Evolutionary conservation across 108 stramenopile genomes (phyloP).

Genomic region (Licmophora abbreviata): DNA sequence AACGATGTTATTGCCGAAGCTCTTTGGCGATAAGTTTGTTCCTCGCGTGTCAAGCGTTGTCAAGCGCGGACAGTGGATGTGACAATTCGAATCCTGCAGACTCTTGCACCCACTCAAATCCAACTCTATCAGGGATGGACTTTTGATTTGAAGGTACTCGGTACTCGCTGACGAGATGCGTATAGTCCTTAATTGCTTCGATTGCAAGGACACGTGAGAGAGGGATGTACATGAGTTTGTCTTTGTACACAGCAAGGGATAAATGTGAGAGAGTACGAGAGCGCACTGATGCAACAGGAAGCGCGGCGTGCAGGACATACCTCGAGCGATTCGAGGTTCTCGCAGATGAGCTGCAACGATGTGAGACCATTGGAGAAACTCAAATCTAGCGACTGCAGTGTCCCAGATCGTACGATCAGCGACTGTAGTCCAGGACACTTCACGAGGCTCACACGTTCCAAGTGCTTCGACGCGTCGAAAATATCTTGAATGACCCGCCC

Average conservation of each 20-base stretch:
- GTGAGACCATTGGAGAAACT: constrained; percentile 2
- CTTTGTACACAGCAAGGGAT: too few relatives aligned
- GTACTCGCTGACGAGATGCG: too few relatives aligned
- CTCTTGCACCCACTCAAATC: constrained; percentile 4
- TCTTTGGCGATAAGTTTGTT: too few relatives aligned
- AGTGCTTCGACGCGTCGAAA: not conserved
- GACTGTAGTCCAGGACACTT: constrained; percentile 7
- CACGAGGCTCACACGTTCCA: constrained; percentile 6
- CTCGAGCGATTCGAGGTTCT: constrained; percentile 3
- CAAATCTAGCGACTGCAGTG: constrained; percentile 5
- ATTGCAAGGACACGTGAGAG: too few relatives aligned
- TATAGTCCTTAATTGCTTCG: too few relatives aligned
- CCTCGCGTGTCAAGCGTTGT: not conserved
- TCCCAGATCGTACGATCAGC: constrained; percentile 3
- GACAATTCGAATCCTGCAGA: too few relatives aligned
- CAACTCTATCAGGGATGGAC: not conserved
- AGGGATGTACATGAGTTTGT: too few relatives aligned
- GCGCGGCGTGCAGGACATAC: too few relatives aligned
- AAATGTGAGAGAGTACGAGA: too few relatives aligned
- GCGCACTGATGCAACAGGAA: too few relatives aligned
- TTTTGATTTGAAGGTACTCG: not conserved
- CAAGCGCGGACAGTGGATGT: not conserved
- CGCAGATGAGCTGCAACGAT: constrained; percentile 4
- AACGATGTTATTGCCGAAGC: not conserved
- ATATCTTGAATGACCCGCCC: constrained; percentile 5